Evolutionary conservation across 805 yeast genomes (phyloP), one percentile per base, ranked within the genome.

Genomic region (Sungouiozyma ichnusensis): DNA sequence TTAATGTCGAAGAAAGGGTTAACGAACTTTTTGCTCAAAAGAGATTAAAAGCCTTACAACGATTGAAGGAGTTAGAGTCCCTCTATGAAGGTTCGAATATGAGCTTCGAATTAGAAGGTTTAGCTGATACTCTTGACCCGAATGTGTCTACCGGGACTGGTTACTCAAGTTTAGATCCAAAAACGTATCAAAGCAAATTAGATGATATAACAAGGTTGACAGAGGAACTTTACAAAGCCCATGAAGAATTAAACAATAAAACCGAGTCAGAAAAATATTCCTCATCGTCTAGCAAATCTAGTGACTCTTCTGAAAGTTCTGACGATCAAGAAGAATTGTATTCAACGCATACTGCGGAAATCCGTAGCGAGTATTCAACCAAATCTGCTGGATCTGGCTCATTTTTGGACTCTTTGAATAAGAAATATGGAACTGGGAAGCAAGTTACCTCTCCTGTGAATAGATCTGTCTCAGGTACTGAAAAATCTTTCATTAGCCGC

Each of bases 31-130:
- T 79, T 60, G 67, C 71, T 36, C 74, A 74, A 46, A 81, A 79
- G 52, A 82, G 78, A 52, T 55, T 68, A 39, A 68, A 76, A 57
- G 90, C 90, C 0, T 66, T 85, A 69, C 81, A 79, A 44, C 69
- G 95, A 49, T 68, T 88, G 43, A 66, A 74, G 31, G 82, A 81
- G 47, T 69, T 88, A 41, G 92, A 85, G 55, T 65, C 66, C 19
- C 72, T 74, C 44, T 81, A 82, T 52, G 72, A 77, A 44, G 83
- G 77, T 50, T 73, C 81, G 53, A 76, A 80, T 43, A 74, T 78
- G 40, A 77, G 74, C 47, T 77, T 78, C 37, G 52, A 50, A n/a
- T 24, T 51, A 3, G 32, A 43, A 2, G 51, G 45, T 14, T 34
- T 43, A 13, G 24, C 42, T 24, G 37, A 35, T 14, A 16, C 44